Conservation (phyloP, 1,284 basidiomycete genomes). For the Sanguinoderma infundibulare region DNA sequence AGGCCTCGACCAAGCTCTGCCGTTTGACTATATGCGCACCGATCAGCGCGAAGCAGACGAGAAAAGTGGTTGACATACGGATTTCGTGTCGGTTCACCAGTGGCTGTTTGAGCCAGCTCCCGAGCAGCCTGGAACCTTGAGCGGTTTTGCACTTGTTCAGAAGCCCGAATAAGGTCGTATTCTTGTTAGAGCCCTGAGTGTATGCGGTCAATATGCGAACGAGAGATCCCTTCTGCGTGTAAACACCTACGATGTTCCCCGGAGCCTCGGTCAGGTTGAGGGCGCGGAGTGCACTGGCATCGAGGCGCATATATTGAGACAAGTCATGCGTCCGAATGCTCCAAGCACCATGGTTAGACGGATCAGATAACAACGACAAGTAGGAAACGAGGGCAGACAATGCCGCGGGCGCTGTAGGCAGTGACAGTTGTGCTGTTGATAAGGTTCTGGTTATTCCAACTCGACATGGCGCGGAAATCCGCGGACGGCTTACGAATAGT, state of each 20-base stretch:
- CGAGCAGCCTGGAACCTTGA: conserved; percentile 91
- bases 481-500: conserved; percentile 52
- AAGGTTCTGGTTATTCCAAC: neutral
- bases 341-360: conserved; percentile 84
- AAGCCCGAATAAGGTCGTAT: conserved; percentile 88
- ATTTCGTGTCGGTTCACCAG: conserved; percentile 95
- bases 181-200: conserved; percentile 65
- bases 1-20: conserved; percentile 87
- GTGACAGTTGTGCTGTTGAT: conserved; percentile 70
- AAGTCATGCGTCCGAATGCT: conserved; percentile 88
- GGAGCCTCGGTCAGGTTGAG: conserved; percentile 80
- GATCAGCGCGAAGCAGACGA: neutral
- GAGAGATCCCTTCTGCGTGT: neutral
- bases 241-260: conserved; percentile 31
- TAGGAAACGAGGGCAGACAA: conserved; percentile 86
- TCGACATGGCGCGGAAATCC: neutral
- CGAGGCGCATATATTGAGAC: conserved; percentile 93
- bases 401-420: conserved; percentile 82
- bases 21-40: conserved; percentile 61
- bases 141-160: conserved; percentile 97
- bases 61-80: conserved; percentile 51
- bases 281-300: conserved; percentile 92
- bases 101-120: conserved; percentile 97
- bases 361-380: conserved; percentile 83
- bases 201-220: neutral